Percentiles rank a stretch among this genome's conserved stretches.
These are phyloP conservation scores for Cryptococcus sp. DNA, from an alignment of 1,284 basidiomycete species.

Conservation along the genomic window DNA sequence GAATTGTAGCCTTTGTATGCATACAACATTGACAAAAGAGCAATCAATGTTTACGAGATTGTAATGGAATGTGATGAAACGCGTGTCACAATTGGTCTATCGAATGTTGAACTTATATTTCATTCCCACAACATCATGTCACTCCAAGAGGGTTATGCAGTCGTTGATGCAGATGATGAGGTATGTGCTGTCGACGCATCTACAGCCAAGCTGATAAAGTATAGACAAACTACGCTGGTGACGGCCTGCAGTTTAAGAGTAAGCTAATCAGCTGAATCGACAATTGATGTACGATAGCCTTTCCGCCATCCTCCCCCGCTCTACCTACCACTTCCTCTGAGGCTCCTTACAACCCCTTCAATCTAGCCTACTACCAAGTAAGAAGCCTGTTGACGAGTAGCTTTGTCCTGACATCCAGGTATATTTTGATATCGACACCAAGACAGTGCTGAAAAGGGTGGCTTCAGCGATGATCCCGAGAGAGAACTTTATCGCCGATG, in stretches of 20 bases:
- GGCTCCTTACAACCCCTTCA: conserved; percentile 43
- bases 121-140: conserved; percentile 14
- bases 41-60: no score
- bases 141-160: conserved; percentile 37
- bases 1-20: background rate
- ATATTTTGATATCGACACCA: conserved; percentile 52
- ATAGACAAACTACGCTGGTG: no score
- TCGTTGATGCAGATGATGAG: conserved; percentile 47
- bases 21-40: no score
- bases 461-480: conserved; percentile 48
- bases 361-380: conserved; percentile 49
- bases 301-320: conserved; percentile 10
- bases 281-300: background rate
- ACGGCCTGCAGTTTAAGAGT: no score
- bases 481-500: conserved; percentile 48
- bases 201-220: no score
- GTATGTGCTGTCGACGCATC: conserved; percentile 12
- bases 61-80: background rate
- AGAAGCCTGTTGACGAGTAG: background rate
- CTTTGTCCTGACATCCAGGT: conserved; percentile 8
- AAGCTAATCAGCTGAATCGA: no score
- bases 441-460: conserved; percentile 47
- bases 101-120: background rate
- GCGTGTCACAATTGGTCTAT: background rate
- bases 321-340: no score